Conservation (phyloP, 164 flowering plant genomes). For the Berberis vulgaris region DNA sequence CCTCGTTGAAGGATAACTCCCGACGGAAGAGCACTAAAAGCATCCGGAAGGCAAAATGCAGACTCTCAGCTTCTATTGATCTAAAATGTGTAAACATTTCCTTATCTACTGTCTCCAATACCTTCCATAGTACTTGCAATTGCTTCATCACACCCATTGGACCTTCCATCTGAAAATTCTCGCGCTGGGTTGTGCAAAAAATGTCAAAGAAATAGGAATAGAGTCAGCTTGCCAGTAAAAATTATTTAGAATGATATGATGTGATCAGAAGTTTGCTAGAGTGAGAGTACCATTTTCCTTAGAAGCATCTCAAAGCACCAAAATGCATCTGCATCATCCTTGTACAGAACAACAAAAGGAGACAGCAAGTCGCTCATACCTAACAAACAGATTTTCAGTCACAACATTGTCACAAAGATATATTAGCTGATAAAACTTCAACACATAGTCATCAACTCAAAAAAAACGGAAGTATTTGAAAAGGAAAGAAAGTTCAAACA, state of each 20-base stretch:
- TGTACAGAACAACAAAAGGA: slow-evolving; percentile 83
- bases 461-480: background rate
- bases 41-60: slow-evolving; percentile 92
- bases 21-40: slow-evolving; percentile 85
- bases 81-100: slow-evolving; percentile 72
- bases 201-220: no score
- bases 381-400: slow-evolving; percentile 23
- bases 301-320: slow-evolving; percentile 97
- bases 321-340: slow-evolving; percentile 92
- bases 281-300: slow-evolving; percentile 63
- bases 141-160: slow-evolving; percentile 85
- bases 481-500: background rate
- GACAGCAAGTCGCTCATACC: slow-evolving; percentile 94
- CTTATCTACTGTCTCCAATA: slow-evolving; percentile 59
- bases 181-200: slow-evolving; percentile 34
- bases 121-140: slow-evolving; percentile 62
- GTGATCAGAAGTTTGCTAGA: no score
- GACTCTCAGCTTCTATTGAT: slow-evolving; percentile 77
- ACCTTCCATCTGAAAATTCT: slow-evolving; percentile 87
- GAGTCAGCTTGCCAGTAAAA: no score
- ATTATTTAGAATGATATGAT: no score
- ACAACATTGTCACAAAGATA: no score
- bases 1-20: slow-evolving; percentile 71
- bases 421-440: background rate
- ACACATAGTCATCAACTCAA: background rate